Conservation (phyloP, 1,139 yeast genomes). For the Scheffersomyces titani region DNA sequence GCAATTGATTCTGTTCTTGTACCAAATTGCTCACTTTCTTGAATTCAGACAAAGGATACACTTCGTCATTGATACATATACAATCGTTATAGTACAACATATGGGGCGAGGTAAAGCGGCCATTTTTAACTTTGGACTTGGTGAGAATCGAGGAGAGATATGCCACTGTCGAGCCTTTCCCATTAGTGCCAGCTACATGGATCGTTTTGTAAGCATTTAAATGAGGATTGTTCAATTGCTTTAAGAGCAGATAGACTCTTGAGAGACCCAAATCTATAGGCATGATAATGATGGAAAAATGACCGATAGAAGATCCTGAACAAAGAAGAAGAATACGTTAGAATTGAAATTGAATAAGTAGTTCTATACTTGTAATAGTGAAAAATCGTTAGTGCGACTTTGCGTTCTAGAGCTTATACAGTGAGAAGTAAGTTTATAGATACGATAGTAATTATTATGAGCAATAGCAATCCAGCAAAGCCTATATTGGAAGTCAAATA, state of each 20-base stretch:
- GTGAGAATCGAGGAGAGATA: slow-evolving; percentile 67
- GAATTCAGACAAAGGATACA: slow-evolving; percentile 54
- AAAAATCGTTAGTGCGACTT: neutral
- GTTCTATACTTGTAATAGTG: neutral
- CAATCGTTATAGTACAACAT: slow-evolving; percentile 72
- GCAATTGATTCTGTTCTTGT: slow-evolving; percentile 28
- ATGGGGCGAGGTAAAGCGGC: slow-evolving; percentile 89
- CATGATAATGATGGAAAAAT: slow-evolving; percentile 18
- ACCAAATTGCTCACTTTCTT: slow-evolving; percentile 43
- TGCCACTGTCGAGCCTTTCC: slow-evolving; percentile 89
- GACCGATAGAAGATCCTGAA: neutral
- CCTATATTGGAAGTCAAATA: neutral
- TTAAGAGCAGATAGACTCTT: slow-evolving; percentile 58
- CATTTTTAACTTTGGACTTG: slow-evolving; percentile 52
- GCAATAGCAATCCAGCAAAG: too few species aligned
- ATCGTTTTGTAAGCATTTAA: slow-evolving; percentile 53
- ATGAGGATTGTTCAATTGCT: slow-evolving; percentile 70
- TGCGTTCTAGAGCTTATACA: too few species aligned
- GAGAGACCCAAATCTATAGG: slow-evolving; percentile 63
- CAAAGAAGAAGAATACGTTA: neutral
- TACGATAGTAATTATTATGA: too few species aligned
- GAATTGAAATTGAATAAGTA: neutral
- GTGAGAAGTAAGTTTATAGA: neutral
- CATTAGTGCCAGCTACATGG: slow-evolving; percentile 93
- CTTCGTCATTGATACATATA: slow-evolving; percentile 60